Evolutionary conservation across 805 yeast genomes (phyloP).

Genomic region (Zygoascus bituminiphila): DNA sequence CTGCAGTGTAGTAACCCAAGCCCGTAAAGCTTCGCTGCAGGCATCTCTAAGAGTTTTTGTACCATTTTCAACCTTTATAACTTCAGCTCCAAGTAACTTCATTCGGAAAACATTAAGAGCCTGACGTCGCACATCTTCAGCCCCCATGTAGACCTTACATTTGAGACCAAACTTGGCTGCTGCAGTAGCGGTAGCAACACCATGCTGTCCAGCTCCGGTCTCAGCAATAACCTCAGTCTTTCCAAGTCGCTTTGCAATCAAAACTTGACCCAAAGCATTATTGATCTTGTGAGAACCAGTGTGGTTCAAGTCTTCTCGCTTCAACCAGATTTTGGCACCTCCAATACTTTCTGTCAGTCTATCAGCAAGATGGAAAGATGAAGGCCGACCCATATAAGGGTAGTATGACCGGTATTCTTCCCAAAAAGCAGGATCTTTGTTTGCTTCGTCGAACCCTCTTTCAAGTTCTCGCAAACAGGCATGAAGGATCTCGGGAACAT

Average conservation of each 20-base stretch:
- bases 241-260: conserved; percentile 38
- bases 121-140: conserved; percentile 97
- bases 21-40: conserved; percentile 92
- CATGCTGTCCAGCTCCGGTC: conserved; percentile 46
- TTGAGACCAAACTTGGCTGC: conserved; percentile 66
- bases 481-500: conserved; percentile 93
- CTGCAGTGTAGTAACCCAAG: conserved; percentile 83
- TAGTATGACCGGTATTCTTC: conserved; percentile 77
- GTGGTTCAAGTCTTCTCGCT: conserved; percentile 77
- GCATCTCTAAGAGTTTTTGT: conserved; percentile 96
- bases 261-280: conserved; percentile 39
- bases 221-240: conserved; percentile 40
- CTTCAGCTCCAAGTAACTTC: conserved; percentile 93
- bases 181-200: conserved; percentile 44
- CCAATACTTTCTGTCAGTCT: conserved; percentile 84
- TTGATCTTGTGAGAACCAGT: conserved; percentile 42
- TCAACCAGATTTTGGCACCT: conserved; percentile 95
- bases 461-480: conserved; percentile 87
- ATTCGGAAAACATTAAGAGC: conserved; percentile 96
- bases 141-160: conserved; percentile 97
- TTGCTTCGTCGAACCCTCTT: conserved; percentile 76
- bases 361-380: conserved; percentile 83
- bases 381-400: conserved; percentile 94
- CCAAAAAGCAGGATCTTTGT: conserved; percentile 90
- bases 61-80: conserved; percentile 88